Percentiles rank a stretch among this genome's conserved stretches.
Conservation (phyloP, 495 filamentous ascomycete species). For the Neurospora sp. region DNA sequence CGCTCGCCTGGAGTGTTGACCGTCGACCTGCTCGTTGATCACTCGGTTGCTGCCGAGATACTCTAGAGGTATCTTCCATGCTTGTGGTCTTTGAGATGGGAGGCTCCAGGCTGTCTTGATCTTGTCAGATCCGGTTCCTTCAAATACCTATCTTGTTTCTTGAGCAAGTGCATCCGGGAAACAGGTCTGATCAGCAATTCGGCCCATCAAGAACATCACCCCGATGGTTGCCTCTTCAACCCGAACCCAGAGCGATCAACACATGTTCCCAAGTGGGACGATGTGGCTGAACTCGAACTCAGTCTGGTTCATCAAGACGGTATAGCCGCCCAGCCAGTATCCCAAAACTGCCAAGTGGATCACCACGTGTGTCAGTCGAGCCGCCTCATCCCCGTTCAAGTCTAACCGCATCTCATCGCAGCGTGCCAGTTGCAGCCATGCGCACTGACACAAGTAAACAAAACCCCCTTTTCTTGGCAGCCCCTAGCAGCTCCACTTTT, state of each 20-base stretch:
- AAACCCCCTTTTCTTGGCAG: neutral
- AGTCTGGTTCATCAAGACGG: neutral
- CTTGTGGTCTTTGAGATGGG: neutral
- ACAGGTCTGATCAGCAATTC: neutral
- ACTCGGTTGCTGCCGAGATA: neutral
- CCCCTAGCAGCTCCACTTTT: neutral
- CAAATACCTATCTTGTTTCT: neutral
- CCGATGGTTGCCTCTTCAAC: neutral
- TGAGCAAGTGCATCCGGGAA: neutral
- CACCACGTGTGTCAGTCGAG: neutral
- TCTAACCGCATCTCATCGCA: neutral
- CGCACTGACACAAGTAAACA: neutral
- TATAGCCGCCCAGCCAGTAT: neutral
- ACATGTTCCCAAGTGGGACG: neutral
- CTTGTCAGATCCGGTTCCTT: neutral
- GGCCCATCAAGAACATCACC: neutral
- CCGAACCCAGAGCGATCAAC: neutral
- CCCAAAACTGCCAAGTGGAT: neutral
- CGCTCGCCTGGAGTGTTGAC: neutral
- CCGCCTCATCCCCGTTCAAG: neutral
- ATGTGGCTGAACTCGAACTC: neutral
- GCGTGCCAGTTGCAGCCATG: neutral
- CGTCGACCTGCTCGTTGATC: neutral
- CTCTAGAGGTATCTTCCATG: neutral
- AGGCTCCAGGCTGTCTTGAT: neutral